phyloP scores from a whole-genome alignment of 2,329 filamentous ascomycete genomes.

The Cercospora beticola region DNA sequence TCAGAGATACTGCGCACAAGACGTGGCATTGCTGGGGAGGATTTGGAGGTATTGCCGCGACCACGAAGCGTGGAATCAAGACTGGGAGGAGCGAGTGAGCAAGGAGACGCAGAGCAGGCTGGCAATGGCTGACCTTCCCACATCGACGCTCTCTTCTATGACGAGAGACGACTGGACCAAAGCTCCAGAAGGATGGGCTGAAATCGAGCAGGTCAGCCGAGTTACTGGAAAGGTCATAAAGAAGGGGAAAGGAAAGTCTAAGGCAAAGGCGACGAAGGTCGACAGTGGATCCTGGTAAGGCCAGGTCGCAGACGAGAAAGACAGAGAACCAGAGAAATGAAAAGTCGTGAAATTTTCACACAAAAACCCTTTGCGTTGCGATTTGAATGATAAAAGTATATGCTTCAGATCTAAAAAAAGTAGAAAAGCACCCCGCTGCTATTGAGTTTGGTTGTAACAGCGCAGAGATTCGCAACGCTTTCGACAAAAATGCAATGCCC shows the following conservation, averaged over 20 bases:
- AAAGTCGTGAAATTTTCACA: background rate
- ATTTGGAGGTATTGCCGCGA: background rate
- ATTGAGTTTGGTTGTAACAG: background rate
- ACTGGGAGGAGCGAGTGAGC: background rate
- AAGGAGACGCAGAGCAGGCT: background rate
- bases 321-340: background rate
- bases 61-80: background rate
- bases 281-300: background rate
- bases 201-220: background rate
- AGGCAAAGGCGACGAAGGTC: background rate
- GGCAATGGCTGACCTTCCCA: background rate
- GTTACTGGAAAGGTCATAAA: background rate
- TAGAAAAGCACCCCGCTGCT: background rate
- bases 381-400: background rate
- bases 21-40: background rate
- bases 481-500: background rate
- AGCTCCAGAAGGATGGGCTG: background rate
- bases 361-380: background rate
- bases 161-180: background rate
- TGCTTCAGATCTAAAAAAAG: background rate
- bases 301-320: background rate
- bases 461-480: background rate
- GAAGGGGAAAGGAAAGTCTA: background rate
- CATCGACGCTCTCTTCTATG: background rate
- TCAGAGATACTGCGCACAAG: background rate